Percentiles rank a stretch among this genome's conserved stretches.
These are phyloP conservation scores for Metarhizium humberi DNA, from an alignment of 2,329 filamentous ascomycete species.

Conservation along the genomic window DNA sequence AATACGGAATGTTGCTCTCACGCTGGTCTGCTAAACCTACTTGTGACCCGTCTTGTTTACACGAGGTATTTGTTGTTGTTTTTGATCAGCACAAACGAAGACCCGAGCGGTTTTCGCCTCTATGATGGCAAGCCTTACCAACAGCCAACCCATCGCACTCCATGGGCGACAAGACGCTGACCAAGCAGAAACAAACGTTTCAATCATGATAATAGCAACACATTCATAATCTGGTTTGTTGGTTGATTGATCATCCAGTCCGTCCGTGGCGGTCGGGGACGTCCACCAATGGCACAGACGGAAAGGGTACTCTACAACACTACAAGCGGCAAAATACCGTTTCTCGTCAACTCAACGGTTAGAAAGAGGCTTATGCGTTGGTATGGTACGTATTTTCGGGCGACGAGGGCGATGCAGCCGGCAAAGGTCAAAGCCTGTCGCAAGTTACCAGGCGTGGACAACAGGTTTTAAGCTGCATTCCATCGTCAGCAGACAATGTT, in stretches of 20 bases:
- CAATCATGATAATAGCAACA: background rate
- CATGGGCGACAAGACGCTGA: background rate
- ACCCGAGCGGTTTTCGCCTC: background rate
- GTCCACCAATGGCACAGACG: background rate
- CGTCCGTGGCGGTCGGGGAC: background rate
- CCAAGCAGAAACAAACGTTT: background rate
- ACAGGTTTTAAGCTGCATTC: too few species aligned
- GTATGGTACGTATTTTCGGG: background rate
- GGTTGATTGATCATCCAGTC: background rate
- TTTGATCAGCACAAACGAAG: background rate
- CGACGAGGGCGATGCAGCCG: background rate
- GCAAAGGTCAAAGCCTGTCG: background rate
- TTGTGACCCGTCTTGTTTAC: too few species aligned
- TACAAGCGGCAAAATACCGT: background rate
- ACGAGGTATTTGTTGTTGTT: too few species aligned
- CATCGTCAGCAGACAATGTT: background rate
- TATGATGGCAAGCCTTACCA: background rate
- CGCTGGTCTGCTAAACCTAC: too few species aligned
- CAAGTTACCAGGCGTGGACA: background rate
- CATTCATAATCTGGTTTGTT: background rate
- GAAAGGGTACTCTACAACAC: background rate
- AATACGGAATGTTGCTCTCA: background rate
- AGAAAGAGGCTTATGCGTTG: too few species aligned
- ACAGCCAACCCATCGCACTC: background rate
- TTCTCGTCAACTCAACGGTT: background rate